A percentile compares a stretch with the other conserved stretches of the same genome.
Evolutionary conservation across 2,329 filamentous ascomycete genomes (phyloP).

Genomic region (Aspergillus sp.): DNA sequence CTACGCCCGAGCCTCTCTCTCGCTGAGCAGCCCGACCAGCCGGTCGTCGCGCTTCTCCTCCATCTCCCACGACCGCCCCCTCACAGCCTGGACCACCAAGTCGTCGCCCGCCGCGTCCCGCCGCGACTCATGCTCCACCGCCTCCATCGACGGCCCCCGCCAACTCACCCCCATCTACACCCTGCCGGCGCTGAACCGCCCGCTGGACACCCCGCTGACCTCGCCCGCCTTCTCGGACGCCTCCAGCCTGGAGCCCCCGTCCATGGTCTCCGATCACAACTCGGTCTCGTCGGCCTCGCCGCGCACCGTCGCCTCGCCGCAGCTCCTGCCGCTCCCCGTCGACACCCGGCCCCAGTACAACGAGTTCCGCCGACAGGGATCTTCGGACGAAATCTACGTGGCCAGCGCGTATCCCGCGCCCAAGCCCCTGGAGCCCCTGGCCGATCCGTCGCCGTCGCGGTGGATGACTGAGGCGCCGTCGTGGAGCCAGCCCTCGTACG

Average conservation of each 20-base stretch:
- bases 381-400: slow-evolving; percentile 24
- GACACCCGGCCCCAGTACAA: slow-evolving; percentile 42
- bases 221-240: slow-evolving; percentile 64
- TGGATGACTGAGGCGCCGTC: slow-evolving; percentile 28
- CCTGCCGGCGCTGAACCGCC: slow-evolving; percentile 35
- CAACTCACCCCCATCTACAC: slow-evolving; percentile 39
- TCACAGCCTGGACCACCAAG: slow-evolving; percentile 19
- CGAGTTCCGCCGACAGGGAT: slow-evolving; percentile 32
- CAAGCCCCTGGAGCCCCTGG: slow-evolving; percentile 21
- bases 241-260: slow-evolving; percentile 63
- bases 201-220: slow-evolving; percentile 57
- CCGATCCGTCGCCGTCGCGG: slow-evolving; percentile 24
- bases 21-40: slow-evolving; percentile 22
- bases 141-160: slow-evolving; percentile 20
- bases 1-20: slow-evolving; percentile 32
- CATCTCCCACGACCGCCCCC: slow-evolving; percentile 20
- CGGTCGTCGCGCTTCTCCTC: slow-evolving; percentile 28
- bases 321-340: slow-evolving; percentile 39
- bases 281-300: slow-evolving; percentile 63
- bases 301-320: slow-evolving; percentile 40
- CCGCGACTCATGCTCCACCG: slow-evolving; percentile 22
- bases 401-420: slow-evolving; percentile 17
- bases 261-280: slow-evolving; percentile 67
- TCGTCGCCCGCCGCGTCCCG: slow-evolving; percentile 16
- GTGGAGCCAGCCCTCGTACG: slow-evolving; percentile 27